Evolutionary conservation across 2,329 filamentous ascomycete genomes (phyloP).

Genomic region (Aspergillus amoenus): DNA sequence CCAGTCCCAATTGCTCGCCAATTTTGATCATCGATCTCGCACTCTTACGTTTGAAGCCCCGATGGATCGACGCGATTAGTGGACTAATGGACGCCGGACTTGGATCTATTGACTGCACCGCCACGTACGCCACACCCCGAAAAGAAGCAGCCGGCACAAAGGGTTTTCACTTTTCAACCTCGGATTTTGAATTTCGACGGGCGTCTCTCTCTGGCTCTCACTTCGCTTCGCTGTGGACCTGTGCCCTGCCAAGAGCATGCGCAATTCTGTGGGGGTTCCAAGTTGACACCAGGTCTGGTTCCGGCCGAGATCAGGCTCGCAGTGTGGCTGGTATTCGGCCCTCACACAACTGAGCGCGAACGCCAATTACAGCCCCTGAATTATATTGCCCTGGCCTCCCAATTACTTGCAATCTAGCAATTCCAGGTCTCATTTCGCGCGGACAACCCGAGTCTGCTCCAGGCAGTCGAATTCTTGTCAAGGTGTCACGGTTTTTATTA

Average conservation of each 20-base stretch:
- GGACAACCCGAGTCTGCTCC: background rate
- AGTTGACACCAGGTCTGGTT: background rate
- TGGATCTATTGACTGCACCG: constrained; percentile 19
- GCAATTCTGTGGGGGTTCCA: background rate
- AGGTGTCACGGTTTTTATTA: too few species aligned
- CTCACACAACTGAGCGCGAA: too few species aligned
- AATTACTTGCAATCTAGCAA: background rate
- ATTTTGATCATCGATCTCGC: background rate
- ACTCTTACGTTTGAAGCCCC: constrained; percentile 1
- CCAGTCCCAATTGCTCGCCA: background rate
- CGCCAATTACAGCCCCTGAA: background rate
- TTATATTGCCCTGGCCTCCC: background rate
- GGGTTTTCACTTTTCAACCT: background rate
- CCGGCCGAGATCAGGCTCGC: background rate
- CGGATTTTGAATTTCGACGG: background rate
- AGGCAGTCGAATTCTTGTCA: background rate
- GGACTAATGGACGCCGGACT: constrained; percentile 10
- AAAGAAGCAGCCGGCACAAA: background rate
- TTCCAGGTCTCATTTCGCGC: background rate
- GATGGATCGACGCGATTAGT: constrained; percentile 13
- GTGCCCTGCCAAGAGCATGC: constrained; percentile 2
- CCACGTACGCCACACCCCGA: constrained; percentile 6
- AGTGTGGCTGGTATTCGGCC: background rate
- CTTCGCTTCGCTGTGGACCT: background rate
- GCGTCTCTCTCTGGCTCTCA: background rate